phyloP scores from a whole-genome alignment of 306 rosid species.

The Senna siamea region DNA sequence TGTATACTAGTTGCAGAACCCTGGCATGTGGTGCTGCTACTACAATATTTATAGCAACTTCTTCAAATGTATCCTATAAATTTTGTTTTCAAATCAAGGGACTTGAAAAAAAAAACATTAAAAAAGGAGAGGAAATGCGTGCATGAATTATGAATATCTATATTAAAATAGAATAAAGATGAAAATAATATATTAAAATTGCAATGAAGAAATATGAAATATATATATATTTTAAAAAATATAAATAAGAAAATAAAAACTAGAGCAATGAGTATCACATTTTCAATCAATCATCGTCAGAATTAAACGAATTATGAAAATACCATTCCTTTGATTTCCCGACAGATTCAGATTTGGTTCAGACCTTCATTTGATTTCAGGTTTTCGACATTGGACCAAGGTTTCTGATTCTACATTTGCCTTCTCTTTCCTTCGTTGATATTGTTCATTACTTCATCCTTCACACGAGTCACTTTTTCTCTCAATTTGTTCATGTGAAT shows the following conservation, averaged over 20 bases:
- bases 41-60: too few species aligned
- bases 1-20: too few species aligned
- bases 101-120: too few species aligned
- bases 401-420: background rate
- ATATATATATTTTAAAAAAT: too few species aligned
- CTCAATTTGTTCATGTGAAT: background rate
- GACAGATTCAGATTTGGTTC: background rate
- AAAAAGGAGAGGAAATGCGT: too few species aligned
- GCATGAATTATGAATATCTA: too few species aligned
- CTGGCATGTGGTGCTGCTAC: too few species aligned
- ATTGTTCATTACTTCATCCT: background rate
- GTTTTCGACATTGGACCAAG: background rate
- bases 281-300: background rate
- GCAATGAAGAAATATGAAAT: too few species aligned
- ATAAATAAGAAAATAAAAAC: background rate
- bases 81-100: too few species aligned
- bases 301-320: background rate
- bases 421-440: background rate
- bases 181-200: too few species aligned
- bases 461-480: background rate
- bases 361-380: background rate
- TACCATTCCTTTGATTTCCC: background rate
- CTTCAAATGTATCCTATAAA: too few species aligned
- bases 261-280: background rate
- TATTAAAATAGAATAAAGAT: too few species aligned